A percentile compares a stretch with the other conserved stretches of the same genome.
phyloP scores from a whole-genome alignment of 164 flowering plant genomes.

The Vitis labrusca region DNA sequence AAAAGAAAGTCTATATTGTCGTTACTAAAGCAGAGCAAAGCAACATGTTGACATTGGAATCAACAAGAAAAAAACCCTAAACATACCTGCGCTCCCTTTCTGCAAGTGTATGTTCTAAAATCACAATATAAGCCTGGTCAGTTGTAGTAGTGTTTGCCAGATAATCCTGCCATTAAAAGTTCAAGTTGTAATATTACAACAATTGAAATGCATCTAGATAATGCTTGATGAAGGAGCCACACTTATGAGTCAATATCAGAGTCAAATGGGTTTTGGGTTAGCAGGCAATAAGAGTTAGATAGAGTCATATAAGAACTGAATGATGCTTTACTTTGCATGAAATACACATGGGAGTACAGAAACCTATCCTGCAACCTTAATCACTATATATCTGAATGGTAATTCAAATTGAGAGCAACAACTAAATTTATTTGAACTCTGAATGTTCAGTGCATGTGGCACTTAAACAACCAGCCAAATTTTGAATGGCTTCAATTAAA shows the following conservation, averaged over 20 bases:
- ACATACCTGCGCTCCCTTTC: conserved; percentile 96
- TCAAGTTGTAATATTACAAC: conserved; percentile 1
- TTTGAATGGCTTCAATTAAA: background rate
- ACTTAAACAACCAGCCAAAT: background rate
- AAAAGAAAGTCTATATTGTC: too few species aligned
- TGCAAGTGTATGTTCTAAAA: conserved; percentile 90
- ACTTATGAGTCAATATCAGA: too few species aligned
- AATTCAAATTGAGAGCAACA: too few species aligned
- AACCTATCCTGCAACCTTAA: too few species aligned
- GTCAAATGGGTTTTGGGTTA: too few species aligned
- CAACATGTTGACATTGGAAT: background rate
- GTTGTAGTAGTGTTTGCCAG: conserved; percentile 66
- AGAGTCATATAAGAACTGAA: background rate
- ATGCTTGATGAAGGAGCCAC: background rate
- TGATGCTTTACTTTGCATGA: too few species aligned
- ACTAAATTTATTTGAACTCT: too few species aligned
- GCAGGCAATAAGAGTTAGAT: background rate
- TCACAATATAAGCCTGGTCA: conserved; percentile 81
- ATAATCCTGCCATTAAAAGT: conserved; percentile 71
- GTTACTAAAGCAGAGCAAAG: background rate
- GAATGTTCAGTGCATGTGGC: too few species aligned
- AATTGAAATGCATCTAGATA: background rate
- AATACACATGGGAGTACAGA: too few species aligned
- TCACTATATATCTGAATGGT: too few species aligned
- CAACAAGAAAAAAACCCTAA: background rate